A percentile compares a stretch with the other conserved stretches of the same genome.
These are phyloP conservation scores for Rachicladosporium sp. DNA, from an alignment of 2,329 filamentous ascomycete genomes.

Conservation along the genomic window DNA sequence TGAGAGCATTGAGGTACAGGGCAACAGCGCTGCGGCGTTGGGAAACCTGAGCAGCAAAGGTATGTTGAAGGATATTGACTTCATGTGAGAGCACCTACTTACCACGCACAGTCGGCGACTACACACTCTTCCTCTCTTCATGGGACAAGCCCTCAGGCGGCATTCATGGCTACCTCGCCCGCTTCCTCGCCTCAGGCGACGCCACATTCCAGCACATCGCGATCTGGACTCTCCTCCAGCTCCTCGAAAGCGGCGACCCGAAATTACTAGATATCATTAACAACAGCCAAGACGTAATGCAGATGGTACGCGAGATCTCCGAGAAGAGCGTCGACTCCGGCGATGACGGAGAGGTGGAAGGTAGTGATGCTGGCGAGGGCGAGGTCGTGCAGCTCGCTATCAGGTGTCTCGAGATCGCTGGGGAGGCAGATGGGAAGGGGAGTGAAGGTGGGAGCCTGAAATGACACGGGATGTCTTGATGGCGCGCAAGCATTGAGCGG, in stretches of 20 bases:
- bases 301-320: conserved; percentile 83
- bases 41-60: conserved; percentile 96
- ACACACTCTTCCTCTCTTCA: conserved; percentile 87
- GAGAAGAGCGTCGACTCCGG: conserved; percentile 81
- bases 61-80: conserved; percentile 33
- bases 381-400: conserved; percentile 88
- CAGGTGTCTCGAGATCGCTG: conserved; percentile 58
- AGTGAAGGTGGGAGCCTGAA: background rate
- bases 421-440: background rate
- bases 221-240: conserved; percentile 91
- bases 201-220: conserved; percentile 98
- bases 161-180: conserved; percentile 86
- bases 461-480: too few species aligned
- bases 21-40: conserved; percentile 90
- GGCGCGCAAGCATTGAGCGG: too few species aligned
- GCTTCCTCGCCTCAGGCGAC: conserved; percentile 88
- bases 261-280: conserved; percentile 78
- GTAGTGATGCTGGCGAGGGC: conserved; percentile 70
- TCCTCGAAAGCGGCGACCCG: conserved; percentile 90
- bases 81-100: background rate
- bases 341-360: conserved; percentile 69
- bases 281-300: conserved; percentile 79
- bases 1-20: conserved; percentile 92
- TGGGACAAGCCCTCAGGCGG: conserved; percentile 89
- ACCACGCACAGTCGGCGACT: conserved; percentile 64